phyloP scores from a whole-genome alignment of 345 rosid species.

The Gossypium herbaceum region DNA sequence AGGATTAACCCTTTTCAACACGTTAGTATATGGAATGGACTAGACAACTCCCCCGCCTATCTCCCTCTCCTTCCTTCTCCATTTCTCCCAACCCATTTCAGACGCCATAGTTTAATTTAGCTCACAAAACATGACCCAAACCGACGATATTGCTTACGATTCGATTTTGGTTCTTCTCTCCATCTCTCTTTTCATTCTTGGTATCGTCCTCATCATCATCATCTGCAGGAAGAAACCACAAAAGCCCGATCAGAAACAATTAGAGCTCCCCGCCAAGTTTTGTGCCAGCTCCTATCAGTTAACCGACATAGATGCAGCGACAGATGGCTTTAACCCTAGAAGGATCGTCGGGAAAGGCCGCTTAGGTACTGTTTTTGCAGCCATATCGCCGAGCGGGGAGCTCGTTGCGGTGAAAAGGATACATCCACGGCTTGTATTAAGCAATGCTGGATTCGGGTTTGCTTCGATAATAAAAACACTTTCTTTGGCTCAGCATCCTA shows the following conservation, averaged over 20 bases:
- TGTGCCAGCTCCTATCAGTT: constrained; percentile 38
- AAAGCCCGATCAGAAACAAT: constrained; percentile 43
- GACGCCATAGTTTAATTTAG: neutral
- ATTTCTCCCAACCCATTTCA: neutral
- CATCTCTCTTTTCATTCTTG: constrained; percentile 37
- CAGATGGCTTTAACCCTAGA: constrained; percentile 57
- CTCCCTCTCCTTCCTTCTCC: neutral
- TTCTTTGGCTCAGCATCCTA: constrained; percentile 59
- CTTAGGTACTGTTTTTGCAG: constrained; percentile 68
- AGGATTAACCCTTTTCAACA: constrained; percentile 3
- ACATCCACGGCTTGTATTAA: constrained; percentile 60
- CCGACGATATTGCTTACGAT: constrained; percentile 44
- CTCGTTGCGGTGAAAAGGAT: constrained; percentile 70
- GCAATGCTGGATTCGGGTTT: constrained; percentile 69
- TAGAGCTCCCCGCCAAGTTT: constrained; percentile 26
- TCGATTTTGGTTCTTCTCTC: constrained; percentile 46
- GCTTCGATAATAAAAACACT: constrained; percentile 51
- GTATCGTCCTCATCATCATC: constrained; percentile 36
- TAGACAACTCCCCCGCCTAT: neutral
- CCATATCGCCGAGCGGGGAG: constrained; percentile 32
- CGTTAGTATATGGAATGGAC: neutral
- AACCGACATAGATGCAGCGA: constrained; percentile 65
- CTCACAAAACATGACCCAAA: constrained; percentile 29
- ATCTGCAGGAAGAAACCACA: constrained; percentile 51
- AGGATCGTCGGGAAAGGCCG: constrained; percentile 60